Conservation (phyloP, 495 filamentous ascomycete genomes). For the Penicillium dipodomyicola region DNA sequence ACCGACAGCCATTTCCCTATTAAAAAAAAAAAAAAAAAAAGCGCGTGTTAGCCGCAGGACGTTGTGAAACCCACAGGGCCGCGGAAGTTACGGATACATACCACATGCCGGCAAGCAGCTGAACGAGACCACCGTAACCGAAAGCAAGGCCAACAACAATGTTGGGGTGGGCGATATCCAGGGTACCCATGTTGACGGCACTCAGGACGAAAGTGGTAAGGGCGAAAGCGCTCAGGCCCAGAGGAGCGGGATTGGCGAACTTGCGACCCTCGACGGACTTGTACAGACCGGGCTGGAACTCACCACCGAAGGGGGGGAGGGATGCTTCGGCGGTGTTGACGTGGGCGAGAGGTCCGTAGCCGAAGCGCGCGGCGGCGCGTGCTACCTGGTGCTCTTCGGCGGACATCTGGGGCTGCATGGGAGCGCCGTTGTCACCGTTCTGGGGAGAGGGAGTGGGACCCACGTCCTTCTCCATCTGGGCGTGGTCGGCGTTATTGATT, state of each 20-base stretch:
- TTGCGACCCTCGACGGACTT: slow-evolving; percentile 71
- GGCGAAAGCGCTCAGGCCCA: slow-evolving; percentile 87
- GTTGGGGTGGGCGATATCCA: slow-evolving; percentile 58
- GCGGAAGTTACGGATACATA: slow-evolving; percentile 49
- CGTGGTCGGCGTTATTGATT: slow-evolving; percentile 22
- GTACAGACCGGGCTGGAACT: slow-evolving; percentile 94
- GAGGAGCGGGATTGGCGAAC: slow-evolving; percentile 83
- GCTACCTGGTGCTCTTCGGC: slow-evolving; percentile 49
- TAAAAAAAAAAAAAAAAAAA: background rate
- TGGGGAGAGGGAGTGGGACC: slow-evolving; percentile 10
- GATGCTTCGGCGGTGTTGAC: slow-evolving; percentile 60
- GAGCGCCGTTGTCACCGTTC: slow-evolving; percentile 12
- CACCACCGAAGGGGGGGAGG: slow-evolving; percentile 86
- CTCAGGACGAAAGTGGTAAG: slow-evolving; percentile 94
- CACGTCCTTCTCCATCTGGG: slow-evolving; percentile 40
- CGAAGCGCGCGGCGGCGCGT: slow-evolving; percentile 48
- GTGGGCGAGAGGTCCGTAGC: slow-evolving; percentile 66
- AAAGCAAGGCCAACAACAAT: slow-evolving; percentile 70
- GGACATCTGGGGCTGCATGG: slow-evolving; percentile 38
- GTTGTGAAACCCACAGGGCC: background rate
- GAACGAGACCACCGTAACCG: slow-evolving; percentile 84
- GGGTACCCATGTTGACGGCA: slow-evolving; percentile 72
- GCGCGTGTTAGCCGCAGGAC: background rate
- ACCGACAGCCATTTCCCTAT: slow-evolving; percentile 95
- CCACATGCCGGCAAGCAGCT: slow-evolving; percentile 97